These are phyloP conservation scores for Ceratocystis diversiconidia DNA, from an alignment of 2,329 filamentous ascomycete genomes.

Conservation along the genomic window DNA sequence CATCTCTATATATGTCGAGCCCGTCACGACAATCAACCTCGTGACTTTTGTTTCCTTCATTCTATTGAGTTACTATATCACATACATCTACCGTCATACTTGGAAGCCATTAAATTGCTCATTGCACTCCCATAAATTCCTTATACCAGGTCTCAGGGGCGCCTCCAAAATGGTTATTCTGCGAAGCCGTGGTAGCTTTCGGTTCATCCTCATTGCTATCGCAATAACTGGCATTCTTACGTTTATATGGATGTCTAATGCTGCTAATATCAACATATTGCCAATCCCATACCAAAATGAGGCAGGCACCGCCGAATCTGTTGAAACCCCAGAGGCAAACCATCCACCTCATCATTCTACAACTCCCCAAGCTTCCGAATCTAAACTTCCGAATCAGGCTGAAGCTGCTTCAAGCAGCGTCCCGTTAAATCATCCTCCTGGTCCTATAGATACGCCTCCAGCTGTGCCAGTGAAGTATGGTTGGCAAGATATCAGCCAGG, in stretches of 20 bases:
- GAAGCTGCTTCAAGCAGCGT: neutral
- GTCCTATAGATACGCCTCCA: neutral
- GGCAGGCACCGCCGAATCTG: neutral
- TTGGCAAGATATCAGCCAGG: neutral
- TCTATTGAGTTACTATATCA: neutral
- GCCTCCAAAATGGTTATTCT: neutral
- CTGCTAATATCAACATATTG: neutral
- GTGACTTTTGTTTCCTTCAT: neutral
- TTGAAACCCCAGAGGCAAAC: neutral
- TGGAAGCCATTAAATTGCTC: neutral
- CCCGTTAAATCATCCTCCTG: neutral
- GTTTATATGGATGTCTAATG: neutral
- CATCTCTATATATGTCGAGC: neutral
- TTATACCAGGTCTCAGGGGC: neutral
- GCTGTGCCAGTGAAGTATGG: conserved; percentile 5
- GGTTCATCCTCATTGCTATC: neutral
- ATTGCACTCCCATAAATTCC: neutral
- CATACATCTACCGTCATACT: neutral
- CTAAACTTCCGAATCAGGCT: neutral
- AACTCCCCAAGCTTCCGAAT: neutral
- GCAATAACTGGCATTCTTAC: conserved; percentile 6
- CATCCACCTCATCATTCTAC: neutral
- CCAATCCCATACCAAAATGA: neutral
- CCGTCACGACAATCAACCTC: neutral
- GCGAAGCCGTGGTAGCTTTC: neutral